Evolutionary conservation across 345 rosid species (phyloP).

Genomic region (Sonneratia alba): DNA sequence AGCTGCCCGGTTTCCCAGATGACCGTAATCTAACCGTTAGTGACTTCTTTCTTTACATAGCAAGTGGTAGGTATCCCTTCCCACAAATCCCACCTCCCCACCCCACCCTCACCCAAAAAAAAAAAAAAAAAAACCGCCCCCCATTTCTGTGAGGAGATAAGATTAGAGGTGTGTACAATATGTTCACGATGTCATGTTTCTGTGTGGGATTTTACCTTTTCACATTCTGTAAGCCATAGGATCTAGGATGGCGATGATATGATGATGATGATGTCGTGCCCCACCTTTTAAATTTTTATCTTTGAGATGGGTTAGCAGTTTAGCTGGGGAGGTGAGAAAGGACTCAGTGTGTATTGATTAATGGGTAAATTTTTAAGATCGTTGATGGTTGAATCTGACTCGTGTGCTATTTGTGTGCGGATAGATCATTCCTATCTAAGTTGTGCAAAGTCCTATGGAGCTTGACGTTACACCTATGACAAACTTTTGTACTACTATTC

Average conservation of each 20-base stretch:
- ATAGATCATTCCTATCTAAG: background rate
- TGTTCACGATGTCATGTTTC: constrained; percentile 7
- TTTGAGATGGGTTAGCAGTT: constrained; percentile 5
- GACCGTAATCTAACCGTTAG: constrained; percentile 39
- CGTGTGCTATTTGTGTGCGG: constrained; percentile 1
- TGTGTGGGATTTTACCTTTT: background rate
- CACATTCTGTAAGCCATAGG: background rate
- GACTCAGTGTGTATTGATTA: constrained; percentile 13
- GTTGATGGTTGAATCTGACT: constrained; percentile 9
- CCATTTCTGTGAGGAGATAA: constrained; percentile 8
- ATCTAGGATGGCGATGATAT: background rate
- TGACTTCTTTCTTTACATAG: constrained; percentile 27
- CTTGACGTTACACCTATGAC: background rate
- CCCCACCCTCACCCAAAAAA: too few species aligned
- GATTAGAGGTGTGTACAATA: constrained; percentile 20
- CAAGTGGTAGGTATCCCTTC: constrained; percentile 14
- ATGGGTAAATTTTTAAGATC: constrained; percentile 10
- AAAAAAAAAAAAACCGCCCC: background rate
- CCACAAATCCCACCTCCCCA: too few species aligned
- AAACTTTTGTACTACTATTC: background rate
- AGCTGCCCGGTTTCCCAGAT: constrained; percentile 8
- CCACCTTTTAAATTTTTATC: constrained; percentile 13
- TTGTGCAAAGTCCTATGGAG: too few species aligned
- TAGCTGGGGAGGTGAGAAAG: constrained; percentile 11
- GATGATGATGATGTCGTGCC: constrained; percentile 4